These are phyloP conservation scores for Funneliformis geosporum DNA, from an alignment of 192 early-diverging fungal species.

Conservation along the genomic window DNA sequence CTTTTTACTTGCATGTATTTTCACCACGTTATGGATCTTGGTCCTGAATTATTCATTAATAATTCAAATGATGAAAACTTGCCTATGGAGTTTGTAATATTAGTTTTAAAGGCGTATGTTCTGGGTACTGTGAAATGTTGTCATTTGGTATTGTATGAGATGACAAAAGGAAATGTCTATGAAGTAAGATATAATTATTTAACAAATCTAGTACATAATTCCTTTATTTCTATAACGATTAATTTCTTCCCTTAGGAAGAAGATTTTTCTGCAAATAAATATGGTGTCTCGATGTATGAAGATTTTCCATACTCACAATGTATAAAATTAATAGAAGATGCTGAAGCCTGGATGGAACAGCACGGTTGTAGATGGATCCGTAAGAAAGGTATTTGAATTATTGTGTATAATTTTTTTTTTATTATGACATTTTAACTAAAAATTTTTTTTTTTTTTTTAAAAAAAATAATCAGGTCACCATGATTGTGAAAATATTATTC, in stretches of 20 bases:
- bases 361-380: conserved; percentile 41
- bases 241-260: conserved; percentile 45
- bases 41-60: conserved; percentile 27
- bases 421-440: too few relatives aligned
- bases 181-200: conserved; percentile 39
- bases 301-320: conserved; percentile 40
- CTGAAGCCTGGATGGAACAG: conserved; percentile 41
- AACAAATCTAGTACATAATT: not conserved
- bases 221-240: not conserved
- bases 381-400: conserved; percentile 16
- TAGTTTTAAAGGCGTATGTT: conserved; percentile 50
- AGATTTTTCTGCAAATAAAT: conserved; percentile 61
- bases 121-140: conserved; percentile 54
- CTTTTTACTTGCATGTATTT: conserved; percentile 59
- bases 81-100: conserved; percentile 42
- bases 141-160: conserved; percentile 55
- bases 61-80: not conserved
- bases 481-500: not conserved
- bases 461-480: not conserved
- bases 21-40: conserved; percentile 45
- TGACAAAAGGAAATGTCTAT: conserved; percentile 57
- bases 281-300: conserved; percentile 52
- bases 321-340: conserved; percentile 41
- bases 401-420: not conserved
- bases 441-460: too few relatives aligned